Percentiles rank a stretch among this genome's conserved stretches.
phyloP scores from a whole-genome alignment of 371 early-diverging fungal genomes.

The Choanephora cucurbitarum region DNA sequence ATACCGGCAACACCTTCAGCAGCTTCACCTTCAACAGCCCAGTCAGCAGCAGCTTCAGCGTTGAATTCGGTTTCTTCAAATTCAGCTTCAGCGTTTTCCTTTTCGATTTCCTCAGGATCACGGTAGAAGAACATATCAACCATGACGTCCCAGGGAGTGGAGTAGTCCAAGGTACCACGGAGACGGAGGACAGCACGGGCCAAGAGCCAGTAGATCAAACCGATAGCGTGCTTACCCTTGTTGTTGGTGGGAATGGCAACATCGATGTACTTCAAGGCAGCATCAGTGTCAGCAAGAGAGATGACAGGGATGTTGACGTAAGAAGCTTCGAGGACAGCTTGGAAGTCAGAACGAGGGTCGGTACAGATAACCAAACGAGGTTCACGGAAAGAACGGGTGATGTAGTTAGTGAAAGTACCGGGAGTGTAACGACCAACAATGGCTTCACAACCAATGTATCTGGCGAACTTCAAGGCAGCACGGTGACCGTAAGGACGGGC shows the following conservation, averaged over 20 bases:
- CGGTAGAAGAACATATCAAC: slow-evolving; percentile 99
- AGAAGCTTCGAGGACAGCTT: slow-evolving; percentile 98
- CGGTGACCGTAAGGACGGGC: slow-evolving; percentile 98
- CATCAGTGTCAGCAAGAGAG: slow-evolving; percentile 98
- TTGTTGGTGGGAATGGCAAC: slow-evolving; percentile 99
- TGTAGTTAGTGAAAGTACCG: slow-evolving; percentile 99
- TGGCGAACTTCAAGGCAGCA: slow-evolving; percentile 98
- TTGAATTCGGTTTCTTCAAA: slow-evolving; percentile 30
- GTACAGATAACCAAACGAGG: slow-evolving; percentile 98
- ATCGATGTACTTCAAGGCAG: slow-evolving; percentile 93
- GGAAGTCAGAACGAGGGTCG: slow-evolving; percentile 98
- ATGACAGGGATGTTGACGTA: slow-evolving; percentile 99
- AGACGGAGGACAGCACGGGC: slow-evolving; percentile 98
- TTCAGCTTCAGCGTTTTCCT: slow-evolving; percentile 44
- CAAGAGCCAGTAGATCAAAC: slow-evolving; percentile 96
- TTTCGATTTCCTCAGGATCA: slow-evolving; percentile 93
- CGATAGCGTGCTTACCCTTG: slow-evolving; percentile 97
- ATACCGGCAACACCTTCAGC: slow-evolving; percentile 41
- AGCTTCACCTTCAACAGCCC: slow-evolving; percentile 39
- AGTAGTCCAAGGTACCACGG: slow-evolving; percentile 89
- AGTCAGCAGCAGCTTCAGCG: slow-evolving; percentile 29
- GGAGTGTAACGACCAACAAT: slow-evolving; percentile 99
- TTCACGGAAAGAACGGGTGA: slow-evolving; percentile 98
- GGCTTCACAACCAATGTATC: slow-evolving; percentile 97
- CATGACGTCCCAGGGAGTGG: slow-evolving; percentile 91